These are phyloP conservation scores for Porodaedalea pini DNA, from an alignment of 1,284 basidiomycete species.

Conservation along the genomic window DNA sequence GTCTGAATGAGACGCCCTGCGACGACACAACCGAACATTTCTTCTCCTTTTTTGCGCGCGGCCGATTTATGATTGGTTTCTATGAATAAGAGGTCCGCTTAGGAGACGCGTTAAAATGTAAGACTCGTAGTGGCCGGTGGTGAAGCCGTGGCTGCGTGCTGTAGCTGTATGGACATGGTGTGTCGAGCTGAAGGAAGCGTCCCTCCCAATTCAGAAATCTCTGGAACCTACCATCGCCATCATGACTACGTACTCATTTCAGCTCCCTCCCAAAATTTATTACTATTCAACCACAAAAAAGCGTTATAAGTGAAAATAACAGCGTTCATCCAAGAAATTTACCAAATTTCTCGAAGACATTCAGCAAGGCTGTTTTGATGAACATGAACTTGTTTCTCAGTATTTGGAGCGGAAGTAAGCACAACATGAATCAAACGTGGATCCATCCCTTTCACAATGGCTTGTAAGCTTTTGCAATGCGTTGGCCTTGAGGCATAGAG, in stretches of 20 bases:
- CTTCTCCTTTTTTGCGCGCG: background rate
- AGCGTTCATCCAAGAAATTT: no score
- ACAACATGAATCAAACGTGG: slow-evolving; percentile 8
- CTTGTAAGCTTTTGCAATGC: slow-evolving; percentile 1
- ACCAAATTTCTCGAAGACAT: no score
- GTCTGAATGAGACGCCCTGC: slow-evolving; percentile 76
- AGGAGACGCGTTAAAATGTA: background rate
- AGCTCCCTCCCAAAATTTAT: background rate
- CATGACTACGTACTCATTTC: background rate
- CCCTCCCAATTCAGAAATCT: slow-evolving; percentile 3
- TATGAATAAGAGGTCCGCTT: background rate
- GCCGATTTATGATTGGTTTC: no score
- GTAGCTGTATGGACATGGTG: slow-evolving; percentile 1
- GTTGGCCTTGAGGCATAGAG: slow-evolving; percentile 5
- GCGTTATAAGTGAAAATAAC: no score
- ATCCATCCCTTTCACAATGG: background rate
- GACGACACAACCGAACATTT: slow-evolving; percentile 75
- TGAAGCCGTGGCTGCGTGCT: background rate
- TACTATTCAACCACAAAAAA: no score
- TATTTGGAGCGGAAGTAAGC: background rate
- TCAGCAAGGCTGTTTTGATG: no score
- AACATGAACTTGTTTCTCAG: no score
- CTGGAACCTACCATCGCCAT: slow-evolving; percentile 11
- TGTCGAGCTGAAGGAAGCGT: background rate
- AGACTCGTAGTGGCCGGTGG: background rate